Percentiles rank a stretch among this genome's conserved stretches.
These are phyloP conservation scores for Boletus insuetus DNA, from an alignment of 768 basidiomycete species.

Conservation along the genomic window DNA sequence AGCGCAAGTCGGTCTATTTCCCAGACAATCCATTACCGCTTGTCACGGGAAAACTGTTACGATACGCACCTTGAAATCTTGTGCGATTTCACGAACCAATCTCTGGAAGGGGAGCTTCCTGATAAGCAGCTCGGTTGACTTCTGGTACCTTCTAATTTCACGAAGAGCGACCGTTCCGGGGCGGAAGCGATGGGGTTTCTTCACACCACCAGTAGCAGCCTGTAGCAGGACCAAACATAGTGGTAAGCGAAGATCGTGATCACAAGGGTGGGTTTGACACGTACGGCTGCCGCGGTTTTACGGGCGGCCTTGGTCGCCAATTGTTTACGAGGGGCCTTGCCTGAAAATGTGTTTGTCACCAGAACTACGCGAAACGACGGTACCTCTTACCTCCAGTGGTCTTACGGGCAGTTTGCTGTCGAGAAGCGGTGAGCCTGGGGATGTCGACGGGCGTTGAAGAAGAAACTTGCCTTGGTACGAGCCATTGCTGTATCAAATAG, in stretches of 20 bases:
- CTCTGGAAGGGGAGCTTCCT: constrained; percentile 99
- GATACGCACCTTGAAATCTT: constrained; percentile 82
- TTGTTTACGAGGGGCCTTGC: constrained; percentile 91
- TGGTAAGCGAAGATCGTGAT: constrained; percentile 2
- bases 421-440: constrained; percentile 6
- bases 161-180: constrained; percentile 98
- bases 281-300: constrained; percentile 73
- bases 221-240: constrained; percentile 21
- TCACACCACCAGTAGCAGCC: constrained; percentile 93
- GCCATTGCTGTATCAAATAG: constrained; percentile 54
- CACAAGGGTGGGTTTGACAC: constrained; percentile 23
- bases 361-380: constrained; percentile 13
- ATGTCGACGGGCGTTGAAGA: not conserved
- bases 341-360: constrained; percentile 38
- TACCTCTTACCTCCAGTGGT: constrained; percentile 85
- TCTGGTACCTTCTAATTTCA: constrained; percentile 98
- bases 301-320: constrained; percentile 95
- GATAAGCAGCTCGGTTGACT: constrained; percentile 98
- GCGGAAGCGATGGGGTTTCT: constrained; percentile 99
- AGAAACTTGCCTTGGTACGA: constrained; percentile 71
- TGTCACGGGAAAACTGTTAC: not conserved
- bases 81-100: constrained; percentile 95
- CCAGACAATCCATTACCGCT: not conserved
- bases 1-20: constrained; percentile 78
- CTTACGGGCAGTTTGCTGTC: constrained; percentile 97